These are phyloP conservation scores for Ceriops decandra DNA, from an alignment of 345 rosid genomes.

Conservation along the genomic window DNA sequence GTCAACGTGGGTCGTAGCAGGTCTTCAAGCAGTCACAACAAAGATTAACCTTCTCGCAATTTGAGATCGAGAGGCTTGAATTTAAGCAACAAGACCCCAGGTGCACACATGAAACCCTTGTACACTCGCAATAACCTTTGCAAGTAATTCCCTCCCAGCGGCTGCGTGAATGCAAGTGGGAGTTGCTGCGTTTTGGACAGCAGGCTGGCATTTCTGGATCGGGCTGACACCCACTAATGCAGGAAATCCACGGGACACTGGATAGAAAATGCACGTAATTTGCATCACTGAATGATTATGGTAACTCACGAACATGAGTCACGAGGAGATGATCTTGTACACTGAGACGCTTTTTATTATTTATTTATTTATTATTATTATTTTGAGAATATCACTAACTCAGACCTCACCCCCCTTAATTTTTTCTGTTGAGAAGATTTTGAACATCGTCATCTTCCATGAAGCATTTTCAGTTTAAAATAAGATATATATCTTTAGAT, in stretches of 20 bases:
- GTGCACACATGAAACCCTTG: constrained; percentile 11
- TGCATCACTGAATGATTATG: background rate
- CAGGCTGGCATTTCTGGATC: constrained; percentile 9
- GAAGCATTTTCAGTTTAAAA: too few relatives aligned
- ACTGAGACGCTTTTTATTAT: too few relatives aligned
- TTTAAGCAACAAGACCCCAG: constrained; percentile 12
- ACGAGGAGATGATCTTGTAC: too few relatives aligned
- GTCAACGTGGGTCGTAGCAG: constrained; percentile 18
- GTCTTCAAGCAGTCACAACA: constrained; percentile 17
- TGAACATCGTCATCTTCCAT: too few relatives aligned
- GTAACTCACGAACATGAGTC: too few relatives aligned
- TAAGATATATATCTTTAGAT: too few relatives aligned
- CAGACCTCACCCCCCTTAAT: too few relatives aligned
- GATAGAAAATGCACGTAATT: constrained; percentile 15
- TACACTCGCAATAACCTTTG: constrained; percentile 12
- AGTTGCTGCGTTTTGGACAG: background rate
- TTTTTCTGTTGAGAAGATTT: too few relatives aligned
- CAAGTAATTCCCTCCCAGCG: constrained; percentile 1
- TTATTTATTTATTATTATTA: too few relatives aligned
- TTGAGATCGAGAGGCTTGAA: background rate
- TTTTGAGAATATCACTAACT: too few relatives aligned
- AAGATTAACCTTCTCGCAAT: constrained; percentile 18
- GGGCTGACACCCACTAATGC: constrained; percentile 17
- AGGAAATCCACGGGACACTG: constrained; percentile 22
- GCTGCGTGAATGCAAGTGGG: background rate